Base-by-base conservation (phyloP, 2,329 filamentous ascomycete genomes). In the Saccharata proteae region DNA sequence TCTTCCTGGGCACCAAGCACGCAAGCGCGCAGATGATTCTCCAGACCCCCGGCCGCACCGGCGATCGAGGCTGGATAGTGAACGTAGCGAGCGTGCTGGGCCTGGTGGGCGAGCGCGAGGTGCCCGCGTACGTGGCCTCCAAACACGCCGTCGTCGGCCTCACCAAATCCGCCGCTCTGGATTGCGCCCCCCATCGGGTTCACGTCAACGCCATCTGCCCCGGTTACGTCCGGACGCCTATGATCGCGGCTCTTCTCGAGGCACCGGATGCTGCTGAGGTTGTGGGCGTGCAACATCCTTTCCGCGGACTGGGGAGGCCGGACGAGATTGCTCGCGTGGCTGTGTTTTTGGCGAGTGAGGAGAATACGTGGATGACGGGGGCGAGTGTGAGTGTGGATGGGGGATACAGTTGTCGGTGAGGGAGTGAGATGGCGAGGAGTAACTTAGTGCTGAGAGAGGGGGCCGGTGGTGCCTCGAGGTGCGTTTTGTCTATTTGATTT, bases 181-280 rank as follows among this genome's bases (percentile, higher is more conserved):
- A 72, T 23, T 69, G 66, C 38, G 67, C 61, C 0, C 43, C 45
- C 1, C 43, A 62, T 8, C 48, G 56, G 1, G 67, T 72, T 16
- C 67, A 71, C 37, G 58, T 61, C 19, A 71, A 71, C 40, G 64
- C 65, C 0, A 54, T 72, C 4, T 69, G 65, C 32, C 68, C 69
- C 4, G 69, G 68, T 5, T 71, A 48, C 22, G 48, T 44, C 12
- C 40, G 39, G 17, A 49, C 48, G 3, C 40, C 46, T 2, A 47
- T 55, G 39, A 52, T 46, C 11, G 32, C 39, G 4, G 26, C 26
- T 2, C 20, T 51, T n/a, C 33, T 43, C 7, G 19, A 23, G 10
- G 40, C 37, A 5, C 20, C 8, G 8, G 20, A n/a, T 22, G 20
- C 8, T 8, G 20, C n/a, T n/a, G n/a, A n/a, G n/a, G n/a, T n/a